phyloP scores from a whole-genome alignment of 1,139 yeast species.

The Magnusiomyces starmeri region DNA sequence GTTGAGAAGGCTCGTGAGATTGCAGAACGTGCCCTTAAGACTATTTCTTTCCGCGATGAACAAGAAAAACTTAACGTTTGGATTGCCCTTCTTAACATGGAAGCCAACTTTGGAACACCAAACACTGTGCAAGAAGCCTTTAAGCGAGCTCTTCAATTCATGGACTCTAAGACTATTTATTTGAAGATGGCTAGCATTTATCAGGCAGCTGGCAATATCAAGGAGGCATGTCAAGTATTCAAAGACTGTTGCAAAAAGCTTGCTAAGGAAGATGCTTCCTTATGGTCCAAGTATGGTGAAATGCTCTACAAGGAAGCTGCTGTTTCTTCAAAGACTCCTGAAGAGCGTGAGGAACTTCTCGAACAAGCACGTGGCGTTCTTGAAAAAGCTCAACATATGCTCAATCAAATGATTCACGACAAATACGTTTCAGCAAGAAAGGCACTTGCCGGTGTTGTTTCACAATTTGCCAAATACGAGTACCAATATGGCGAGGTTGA shows the following conservation, averaged over 20 bases:
- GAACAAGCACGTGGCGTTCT: conserved; percentile 12
- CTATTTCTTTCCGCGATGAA: conserved; percentile 87
- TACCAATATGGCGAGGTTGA: conserved; percentile 82
- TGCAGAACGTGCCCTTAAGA: conserved; percentile 85
- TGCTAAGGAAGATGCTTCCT: conserved; percentile 50
- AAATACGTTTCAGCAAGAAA: conserved; percentile 6
- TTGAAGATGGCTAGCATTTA: conserved; percentile 71
- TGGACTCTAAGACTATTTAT: conserved; percentile 81
- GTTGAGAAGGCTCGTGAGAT: conserved; percentile 90
- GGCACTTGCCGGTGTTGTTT: conserved; percentile 33
- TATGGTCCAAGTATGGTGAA: conserved; percentile 77
- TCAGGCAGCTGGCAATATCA: conserved; percentile 53
- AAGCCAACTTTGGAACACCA: conserved; percentile 82
- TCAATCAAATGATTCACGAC: conserved; percentile 9
- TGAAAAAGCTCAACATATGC: conserved; percentile 11
- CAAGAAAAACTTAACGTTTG: conserved; percentile 89
- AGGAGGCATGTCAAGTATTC: conserved; percentile 63
- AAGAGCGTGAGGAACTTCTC: conserved; percentile 5
- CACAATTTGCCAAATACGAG: conserved; percentile 85
- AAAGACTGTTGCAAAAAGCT: conserved; percentile 70
- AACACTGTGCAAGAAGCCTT: conserved; percentile 75
- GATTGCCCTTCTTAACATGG: conserved; percentile 93
- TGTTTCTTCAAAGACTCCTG: background rate
- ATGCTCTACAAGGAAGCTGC: conserved; percentile 52
- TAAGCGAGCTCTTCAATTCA: conserved; percentile 78